A percentile compares a stretch with the other conserved stretches of the same genome.
Conservation (phyloP, 495 filamentous ascomycete genomes). For the Penicillium pancosmium region DNA sequence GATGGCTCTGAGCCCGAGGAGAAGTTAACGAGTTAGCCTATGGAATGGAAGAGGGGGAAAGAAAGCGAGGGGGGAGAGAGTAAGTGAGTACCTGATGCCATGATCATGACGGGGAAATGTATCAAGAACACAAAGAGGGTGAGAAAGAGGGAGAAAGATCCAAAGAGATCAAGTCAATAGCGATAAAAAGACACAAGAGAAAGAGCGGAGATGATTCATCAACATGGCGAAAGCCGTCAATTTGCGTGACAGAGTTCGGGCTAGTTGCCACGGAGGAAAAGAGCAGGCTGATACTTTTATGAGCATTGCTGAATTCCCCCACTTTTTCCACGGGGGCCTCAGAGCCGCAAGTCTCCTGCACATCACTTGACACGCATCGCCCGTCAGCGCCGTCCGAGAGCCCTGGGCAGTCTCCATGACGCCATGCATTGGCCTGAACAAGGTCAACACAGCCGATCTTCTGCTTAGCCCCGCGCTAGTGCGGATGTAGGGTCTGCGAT, state of each 20-base stretch:
- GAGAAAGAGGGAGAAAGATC: background rate
- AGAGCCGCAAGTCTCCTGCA: conserved; percentile 26
- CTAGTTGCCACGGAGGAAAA: conserved; percentile 16
- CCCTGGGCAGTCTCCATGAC: conserved; percentile 15
- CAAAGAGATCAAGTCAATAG: background rate
- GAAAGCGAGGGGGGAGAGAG: background rate
- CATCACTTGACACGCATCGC: conserved; percentile 28
- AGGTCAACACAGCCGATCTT: conserved; percentile 22
- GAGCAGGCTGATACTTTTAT: conserved; percentile 1
- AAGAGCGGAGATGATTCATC: background rate
- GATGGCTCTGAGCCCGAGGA: conserved; percentile 28
- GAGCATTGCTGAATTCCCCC: background rate
- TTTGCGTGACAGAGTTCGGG: background rate
- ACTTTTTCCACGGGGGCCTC: conserved; percentile 1
- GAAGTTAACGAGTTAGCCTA: conserved; percentile 6
- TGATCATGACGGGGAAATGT: conserved; percentile 10
- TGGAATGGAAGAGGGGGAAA: background rate
- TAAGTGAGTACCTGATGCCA: conserved; percentile 23
- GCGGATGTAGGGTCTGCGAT: conserved; percentile 1
- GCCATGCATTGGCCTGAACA: conserved; percentile 26
- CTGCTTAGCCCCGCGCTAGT: conserved; percentile 15
- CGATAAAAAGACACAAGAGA: background rate
- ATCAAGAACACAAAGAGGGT: background rate
- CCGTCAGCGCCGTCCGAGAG: too few relatives aligned
- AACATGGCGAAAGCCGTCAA: conserved; percentile 1